Conservation (phyloP, 768 basidiomycete genomes). For the Naganishia randhawae region DNA sequence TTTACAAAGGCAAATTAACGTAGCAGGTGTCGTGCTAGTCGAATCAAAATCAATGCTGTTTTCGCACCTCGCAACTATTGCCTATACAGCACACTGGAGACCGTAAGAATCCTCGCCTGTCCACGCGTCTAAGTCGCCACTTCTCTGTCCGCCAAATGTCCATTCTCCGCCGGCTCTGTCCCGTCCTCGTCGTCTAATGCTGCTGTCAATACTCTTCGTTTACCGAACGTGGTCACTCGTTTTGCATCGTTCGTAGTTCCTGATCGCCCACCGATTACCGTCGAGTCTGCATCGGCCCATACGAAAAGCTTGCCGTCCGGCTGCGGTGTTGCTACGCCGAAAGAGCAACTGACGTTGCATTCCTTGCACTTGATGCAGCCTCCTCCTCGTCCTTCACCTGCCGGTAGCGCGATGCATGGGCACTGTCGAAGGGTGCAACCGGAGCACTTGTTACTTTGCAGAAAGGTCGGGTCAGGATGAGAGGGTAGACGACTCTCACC, state of each 20-base stretch:
- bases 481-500: conserved; percentile 4
- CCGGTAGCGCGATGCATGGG: conserved; percentile 11
- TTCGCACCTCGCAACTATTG: not conserved
- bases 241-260: not conserved
- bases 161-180: not conserved
- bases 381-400: conserved; percentile 13
- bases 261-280: not conserved
- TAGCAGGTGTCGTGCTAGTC: not conserved
- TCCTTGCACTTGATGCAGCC: conserved; percentile 21
- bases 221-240: not conserved
- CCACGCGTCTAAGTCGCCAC: not conserved
- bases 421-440: conserved; percentile 16
- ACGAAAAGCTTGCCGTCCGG: conserved; percentile 8
- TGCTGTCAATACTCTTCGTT: not conserved
- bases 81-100: not conserved
- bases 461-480: conserved; percentile 15
- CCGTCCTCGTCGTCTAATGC: conserved; percentile 12
- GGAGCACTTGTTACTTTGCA: conserved; percentile 23
- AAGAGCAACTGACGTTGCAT: conserved; percentile 16
- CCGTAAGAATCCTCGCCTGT: too few species aligned
- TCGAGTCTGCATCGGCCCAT: conserved; percentile 21
- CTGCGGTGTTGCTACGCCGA: conserved; percentile 7
- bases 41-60: not conserved
- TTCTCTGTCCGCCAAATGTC: not conserved
- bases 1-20: not conserved